A percentile compares a stretch with the other conserved stretches of the same genome.
Evolutionary conservation across 208 protist genomes (phyloP).

Genomic region (Acanthamoeba castellanii): DNA sequence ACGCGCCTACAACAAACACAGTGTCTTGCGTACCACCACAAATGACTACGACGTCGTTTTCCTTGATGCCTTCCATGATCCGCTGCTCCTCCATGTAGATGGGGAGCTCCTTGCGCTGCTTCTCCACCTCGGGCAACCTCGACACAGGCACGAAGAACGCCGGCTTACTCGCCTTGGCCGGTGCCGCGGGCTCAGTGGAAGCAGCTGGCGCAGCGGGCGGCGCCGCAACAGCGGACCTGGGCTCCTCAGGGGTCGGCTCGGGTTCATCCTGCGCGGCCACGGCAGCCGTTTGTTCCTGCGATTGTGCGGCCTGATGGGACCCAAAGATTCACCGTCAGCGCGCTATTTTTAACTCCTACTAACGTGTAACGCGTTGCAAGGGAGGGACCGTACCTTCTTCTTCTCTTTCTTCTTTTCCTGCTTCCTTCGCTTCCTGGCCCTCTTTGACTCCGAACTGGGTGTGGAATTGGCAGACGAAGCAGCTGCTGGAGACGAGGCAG

Average conservation of each 20-base stretch:
- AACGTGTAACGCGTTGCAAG: no score
- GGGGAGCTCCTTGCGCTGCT: conserved; percentile 85
- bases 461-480: neutral
- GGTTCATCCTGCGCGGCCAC: neutral
- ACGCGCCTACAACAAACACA: neutral
- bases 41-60: conserved; percentile 90
- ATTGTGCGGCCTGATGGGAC: neutral
- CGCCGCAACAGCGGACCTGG: no score
- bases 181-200: neutral
- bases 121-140: conserved; percentile 82
- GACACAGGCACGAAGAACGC: conserved; percentile 86
- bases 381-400: neutral
- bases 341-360: no score
- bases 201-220: neutral
- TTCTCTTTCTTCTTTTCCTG: conserved; percentile 66
- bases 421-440: conserved; percentile 41
- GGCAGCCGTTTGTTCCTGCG: neutral
- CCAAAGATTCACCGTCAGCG: neutral
- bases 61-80: conserved; percentile 91
- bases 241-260: neutral
- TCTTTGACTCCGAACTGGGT: neutral
- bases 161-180: neutral
- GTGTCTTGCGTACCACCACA: conserved; percentile 91
- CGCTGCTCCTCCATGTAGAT: conserved; percentile 91
- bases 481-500: neutral